Conservation (phyloP, 2,329 filamentous ascomycete genomes). For the Knufia fluminis region DNA sequence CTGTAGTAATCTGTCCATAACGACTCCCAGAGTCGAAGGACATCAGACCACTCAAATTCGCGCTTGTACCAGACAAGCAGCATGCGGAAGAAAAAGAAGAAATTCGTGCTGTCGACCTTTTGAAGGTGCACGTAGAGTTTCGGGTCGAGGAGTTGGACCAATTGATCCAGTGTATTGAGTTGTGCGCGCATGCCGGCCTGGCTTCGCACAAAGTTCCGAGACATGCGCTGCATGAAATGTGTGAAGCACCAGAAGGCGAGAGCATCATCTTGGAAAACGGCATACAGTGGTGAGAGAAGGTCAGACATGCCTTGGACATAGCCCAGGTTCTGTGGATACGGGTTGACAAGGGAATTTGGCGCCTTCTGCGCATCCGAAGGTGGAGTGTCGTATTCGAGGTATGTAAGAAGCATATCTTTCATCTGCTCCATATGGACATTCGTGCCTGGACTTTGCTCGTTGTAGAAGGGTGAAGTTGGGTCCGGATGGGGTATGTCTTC, state of each 20-base stretch:
- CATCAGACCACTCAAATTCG: constrained; percentile 83
- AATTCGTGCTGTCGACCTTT: constrained; percentile 89
- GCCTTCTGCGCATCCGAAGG: constrained; percentile 14
- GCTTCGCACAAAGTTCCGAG: constrained; percentile 89
- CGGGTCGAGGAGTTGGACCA: constrained; percentile 94
- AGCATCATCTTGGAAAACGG: constrained; percentile 93
- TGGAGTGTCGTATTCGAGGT: constrained; percentile 80
- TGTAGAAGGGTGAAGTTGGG: constrained; percentile 87
- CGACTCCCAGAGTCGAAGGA: constrained; percentile 80
- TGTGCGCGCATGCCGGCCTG: constrained; percentile 95
- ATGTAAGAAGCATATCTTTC: constrained; percentile 97
- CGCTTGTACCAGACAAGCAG: constrained; percentile 97
- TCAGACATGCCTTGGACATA: constrained; percentile 99
- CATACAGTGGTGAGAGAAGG: constrained; percentile 88
- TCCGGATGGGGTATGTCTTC: constrained; percentile 96
- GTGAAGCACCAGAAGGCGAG: constrained; percentile 96
- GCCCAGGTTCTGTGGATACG: constrained; percentile 59
- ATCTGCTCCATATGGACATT: constrained; percentile 98
- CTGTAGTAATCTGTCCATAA: constrained; percentile 89
- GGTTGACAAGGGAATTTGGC: constrained; percentile 11
- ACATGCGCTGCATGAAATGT: constrained; percentile 95
- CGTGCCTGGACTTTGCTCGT: constrained; percentile 75
- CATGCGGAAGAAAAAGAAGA: constrained; percentile 99
- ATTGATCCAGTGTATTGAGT: constrained; percentile 80
- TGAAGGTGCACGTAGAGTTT: constrained; percentile 86